Evolutionary conservation across 2,329 filamentous ascomycete genomes (phyloP).

Genomic region (Zopfia rhizophila): DNA sequence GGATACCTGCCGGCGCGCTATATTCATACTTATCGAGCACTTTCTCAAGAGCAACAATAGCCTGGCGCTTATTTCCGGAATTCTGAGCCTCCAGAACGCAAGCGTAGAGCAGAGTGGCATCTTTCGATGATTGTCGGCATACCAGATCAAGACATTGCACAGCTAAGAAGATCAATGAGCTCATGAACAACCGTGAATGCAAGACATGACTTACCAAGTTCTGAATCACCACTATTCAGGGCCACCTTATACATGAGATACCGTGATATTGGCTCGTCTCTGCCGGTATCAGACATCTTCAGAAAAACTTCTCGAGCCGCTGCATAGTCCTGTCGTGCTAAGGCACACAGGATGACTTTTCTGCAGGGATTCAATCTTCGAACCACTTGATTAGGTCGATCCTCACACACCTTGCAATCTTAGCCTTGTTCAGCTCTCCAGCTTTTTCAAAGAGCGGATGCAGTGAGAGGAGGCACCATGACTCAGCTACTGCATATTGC

Average conservation of each 20-base stretch:
- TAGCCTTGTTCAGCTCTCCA: slow-evolving; percentile 73
- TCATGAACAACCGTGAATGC: background rate
- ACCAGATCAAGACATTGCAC: slow-evolving; percentile 71
- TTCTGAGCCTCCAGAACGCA: slow-evolving; percentile 82
- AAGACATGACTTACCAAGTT: slow-evolving; percentile 56
- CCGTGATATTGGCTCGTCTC: slow-evolving; percentile 71
- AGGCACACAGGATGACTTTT: slow-evolving; percentile 76
- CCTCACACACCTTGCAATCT: slow-evolving; percentile 69
- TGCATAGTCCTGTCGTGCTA: slow-evolving; percentile 67
- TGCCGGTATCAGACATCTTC: slow-evolving; percentile 67
- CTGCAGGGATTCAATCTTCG: slow-evolving; percentile 56
- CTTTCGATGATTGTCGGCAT: slow-evolving; percentile 61
- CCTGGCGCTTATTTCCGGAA: slow-evolving; percentile 69
- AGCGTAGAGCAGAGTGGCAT: slow-evolving; percentile 76
- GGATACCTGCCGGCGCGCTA: slow-evolving; percentile 59
- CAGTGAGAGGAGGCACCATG: slow-evolving; percentile 77
- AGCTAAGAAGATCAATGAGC: slow-evolving; percentile 55
- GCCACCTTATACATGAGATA: slow-evolving; percentile 82
- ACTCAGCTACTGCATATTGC: slow-evolving; percentile 65
- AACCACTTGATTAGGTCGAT: slow-evolving; percentile 6
- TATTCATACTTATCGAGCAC: slow-evolving; percentile 68
- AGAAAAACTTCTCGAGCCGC: slow-evolving; percentile 66
- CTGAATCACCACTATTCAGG: slow-evolving; percentile 67
- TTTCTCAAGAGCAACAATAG: slow-evolving; percentile 67
- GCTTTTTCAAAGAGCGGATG: slow-evolving; percentile 73